Evolutionary conservation across 768 basidiomycete species (phyloP), one percentile per base, ranked within the genome.

Genomic region (Phylloporus sp.): DNA sequence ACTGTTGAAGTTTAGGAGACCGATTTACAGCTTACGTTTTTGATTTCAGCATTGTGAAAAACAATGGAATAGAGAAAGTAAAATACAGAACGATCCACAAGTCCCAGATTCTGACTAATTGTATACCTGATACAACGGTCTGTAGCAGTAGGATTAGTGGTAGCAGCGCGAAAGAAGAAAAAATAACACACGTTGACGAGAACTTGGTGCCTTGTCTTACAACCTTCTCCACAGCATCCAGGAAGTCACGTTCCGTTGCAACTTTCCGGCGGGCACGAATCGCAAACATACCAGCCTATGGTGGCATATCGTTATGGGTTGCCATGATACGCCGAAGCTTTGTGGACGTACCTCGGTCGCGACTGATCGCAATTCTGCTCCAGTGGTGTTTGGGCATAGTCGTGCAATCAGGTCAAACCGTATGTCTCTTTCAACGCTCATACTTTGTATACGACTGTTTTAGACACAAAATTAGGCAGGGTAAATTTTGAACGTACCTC

Each of bases 231-330:
- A 99, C 95, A 11, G 94, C 89, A 58, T 97, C 94, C 67, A 99
- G 74, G 75, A 97, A 99, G 71, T 99, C 97, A 49, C 92, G 86
- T 67, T 99, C 97, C 6, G 93, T 93, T 1, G 95, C 94, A 1
- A 98, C 93, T 70, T 98, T 98, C 71, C 97, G 79, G 60, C 97
- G 79, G 40, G 92, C 90, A 53, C 97, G 88, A 65, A 99, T 99
- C 2, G 97, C 95, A 72, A 95, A 99, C 97, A 99, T 98, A n/a
- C 97, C 97, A 43, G 97, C 97, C 88, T 91, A 56, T n/a, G 11
- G 22, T 28, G 87, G 74, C 28, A 86, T 83, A 47, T 90, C 84
- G 64, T 94, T 95, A 88, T 86, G 10, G 5, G 72, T 90, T 95
- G 88, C 91, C 90, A 84, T 82, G 53, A 20, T 10, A 40, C 42